Base-by-base conservation (phyloP, 225 moss, liverwort and hornwort genomes). In the Takakia lepidozioides region DNA sequence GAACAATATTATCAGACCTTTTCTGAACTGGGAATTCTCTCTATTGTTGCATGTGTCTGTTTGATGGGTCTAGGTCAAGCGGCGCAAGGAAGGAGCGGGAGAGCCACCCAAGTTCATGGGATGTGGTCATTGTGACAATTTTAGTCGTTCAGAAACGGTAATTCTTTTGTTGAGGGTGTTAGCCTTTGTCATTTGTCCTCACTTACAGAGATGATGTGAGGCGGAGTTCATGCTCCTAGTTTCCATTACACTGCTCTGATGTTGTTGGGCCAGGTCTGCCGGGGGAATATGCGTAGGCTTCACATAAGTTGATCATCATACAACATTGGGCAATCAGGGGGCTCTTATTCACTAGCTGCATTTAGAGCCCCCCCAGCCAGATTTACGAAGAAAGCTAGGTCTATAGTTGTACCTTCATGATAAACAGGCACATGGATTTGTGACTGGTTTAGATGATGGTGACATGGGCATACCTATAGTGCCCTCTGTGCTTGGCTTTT, bases 31-130 rank as follows among this genome's bases (percentile, higher is more conserved):
- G n/a, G n/a, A n/a, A n/a, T n/a, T n/a, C n/a, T n/a, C n/a, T n/a
- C n/a, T n/a, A n/a, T n/a, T n/a, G n/a, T n/a, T n/a, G n/a, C n/a
- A n/a, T n/a, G n/a, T n/a, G n/a, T n/a, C n/a, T n/a, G n/a, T n/a
- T n/a, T n/a, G n/a, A n/a, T n/a, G n/a, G n/a, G n/a, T n/a, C n/a
- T 48, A 98, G 98, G 82, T 98, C 54, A 98, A 98, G 78, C 73
- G 75, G 43, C 73, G 91, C 56, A 98, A 79, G 68, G 91, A 85
- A 59, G 91, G 87, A 39, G 27, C 67, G 50, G 91, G 91, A 64
- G 98, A 98, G 61, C 91, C 98, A 24, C 46, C 42, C 38, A 98
- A 98, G 68, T 98, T 78, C 52, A 87, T 98, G 84, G 98, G 98
- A 16, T 87, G 87, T 71, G 98, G 98, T 74, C 51, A 65, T 56